Evolutionary conservation across 2,329 filamentous ascomycete species (phyloP).

Genomic region (Uncinocarpus reesii): DNA sequence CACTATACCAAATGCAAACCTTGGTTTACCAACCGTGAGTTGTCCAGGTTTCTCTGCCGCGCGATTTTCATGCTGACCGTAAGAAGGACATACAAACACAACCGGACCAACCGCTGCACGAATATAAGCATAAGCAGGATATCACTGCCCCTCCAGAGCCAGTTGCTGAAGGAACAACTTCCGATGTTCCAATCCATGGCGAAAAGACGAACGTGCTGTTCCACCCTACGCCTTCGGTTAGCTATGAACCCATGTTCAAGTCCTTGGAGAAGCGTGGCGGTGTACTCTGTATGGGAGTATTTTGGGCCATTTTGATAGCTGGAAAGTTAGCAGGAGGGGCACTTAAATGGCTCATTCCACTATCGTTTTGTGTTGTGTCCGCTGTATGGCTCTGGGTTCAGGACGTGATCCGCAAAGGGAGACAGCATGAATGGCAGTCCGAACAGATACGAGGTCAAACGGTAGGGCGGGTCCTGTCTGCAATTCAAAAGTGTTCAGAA

Average conservation of each 20-base stretch:
- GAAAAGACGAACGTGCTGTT: slow-evolving; percentile 96
- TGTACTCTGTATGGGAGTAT: slow-evolving; percentile 58
- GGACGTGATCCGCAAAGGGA: slow-evolving; percentile 69
- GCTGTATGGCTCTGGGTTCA: slow-evolving; percentile 85
- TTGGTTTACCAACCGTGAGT: slow-evolving; percentile 58
- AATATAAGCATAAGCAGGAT: slow-evolving; percentile 80
- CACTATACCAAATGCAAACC: slow-evolving; percentile 79
- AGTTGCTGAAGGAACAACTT: slow-evolving; percentile 67
- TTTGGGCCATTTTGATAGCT: slow-evolving; percentile 62
- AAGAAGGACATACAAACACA: slow-evolving; percentile 57
- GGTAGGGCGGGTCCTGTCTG: slow-evolving; percentile 31
- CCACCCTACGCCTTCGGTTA: slow-evolving; percentile 82
- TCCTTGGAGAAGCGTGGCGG: slow-evolving; percentile 65
- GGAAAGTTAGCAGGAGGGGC: slow-evolving; percentile 71
- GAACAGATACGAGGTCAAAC: slow-evolving; percentile 77
- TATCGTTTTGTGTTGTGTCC: slow-evolving; percentile 60
- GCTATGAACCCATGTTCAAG: slow-evolving; percentile 79
- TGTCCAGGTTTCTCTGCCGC: background rate
- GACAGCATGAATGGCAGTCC: slow-evolving; percentile 77
- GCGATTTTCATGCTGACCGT: background rate
- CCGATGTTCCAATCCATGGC: slow-evolving; percentile 88
- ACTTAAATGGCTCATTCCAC: slow-evolving; percentile 63
- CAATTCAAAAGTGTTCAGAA: background rate
- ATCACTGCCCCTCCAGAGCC: slow-evolving; percentile 85
- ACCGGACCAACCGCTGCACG: slow-evolving; percentile 58